Evolutionary conservation across 2,329 filamentous ascomycete species (phyloP).

Genomic region (Aureobasidium sp.): DNA sequence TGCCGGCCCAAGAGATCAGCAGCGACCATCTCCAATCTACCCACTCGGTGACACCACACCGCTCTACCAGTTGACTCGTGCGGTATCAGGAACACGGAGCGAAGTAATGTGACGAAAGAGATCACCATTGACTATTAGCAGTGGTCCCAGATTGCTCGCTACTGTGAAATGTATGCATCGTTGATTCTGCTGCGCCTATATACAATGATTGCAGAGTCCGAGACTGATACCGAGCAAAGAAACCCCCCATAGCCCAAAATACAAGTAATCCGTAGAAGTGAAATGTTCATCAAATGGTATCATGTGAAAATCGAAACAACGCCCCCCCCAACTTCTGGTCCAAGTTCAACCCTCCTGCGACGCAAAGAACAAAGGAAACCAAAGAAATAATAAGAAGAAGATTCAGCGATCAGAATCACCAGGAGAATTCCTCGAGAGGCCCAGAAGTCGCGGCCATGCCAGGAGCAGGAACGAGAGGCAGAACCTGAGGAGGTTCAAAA

Average conservation of each 20-base stretch:
- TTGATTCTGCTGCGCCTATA: background rate
- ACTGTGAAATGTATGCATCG: background rate
- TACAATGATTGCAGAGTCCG: background rate
- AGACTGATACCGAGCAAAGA: background rate
- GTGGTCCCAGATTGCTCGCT: background rate
- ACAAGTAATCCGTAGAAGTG: background rate
- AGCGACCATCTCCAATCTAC: background rate
- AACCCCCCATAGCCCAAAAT: background rate
- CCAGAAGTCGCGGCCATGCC: slow-evolving; percentile 27
- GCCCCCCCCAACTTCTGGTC: background rate
- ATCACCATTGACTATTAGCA: background rate
- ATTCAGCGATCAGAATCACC: background rate
- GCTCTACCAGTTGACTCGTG: background rate
- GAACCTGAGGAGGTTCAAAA: slow-evolving; percentile 17
- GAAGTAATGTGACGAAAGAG: background rate
- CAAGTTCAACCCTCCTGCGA: background rate
- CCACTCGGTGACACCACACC: background rate
- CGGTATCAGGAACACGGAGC: background rate
- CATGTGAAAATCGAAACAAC: background rate
- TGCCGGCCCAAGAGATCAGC: background rate
- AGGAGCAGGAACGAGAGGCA: slow-evolving; percentile 17
- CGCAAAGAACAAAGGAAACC: background rate
- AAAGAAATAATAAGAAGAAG: background rate
- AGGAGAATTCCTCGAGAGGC: slow-evolving; percentile 23
- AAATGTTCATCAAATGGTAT: slow-evolving; percentile 11